Evolutionary conservation across 257 asterid species (phyloP).

Genomic region (Penstemon newberryi): DNA sequence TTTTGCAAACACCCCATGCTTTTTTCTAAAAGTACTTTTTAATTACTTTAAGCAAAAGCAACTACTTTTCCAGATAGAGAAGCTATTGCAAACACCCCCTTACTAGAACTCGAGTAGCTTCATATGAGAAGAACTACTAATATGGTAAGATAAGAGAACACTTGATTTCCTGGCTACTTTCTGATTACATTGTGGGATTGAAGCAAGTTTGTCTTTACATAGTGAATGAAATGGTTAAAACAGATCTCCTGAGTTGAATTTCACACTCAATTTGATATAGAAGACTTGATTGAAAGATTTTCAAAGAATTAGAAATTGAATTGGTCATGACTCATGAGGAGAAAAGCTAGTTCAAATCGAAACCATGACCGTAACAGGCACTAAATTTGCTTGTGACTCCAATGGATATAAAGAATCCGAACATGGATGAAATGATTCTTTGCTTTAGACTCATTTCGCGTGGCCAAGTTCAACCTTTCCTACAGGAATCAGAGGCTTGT

Average conservation of each 20-base stretch:
- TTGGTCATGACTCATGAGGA: constrained; percentile 5
- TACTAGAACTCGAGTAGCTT: constrained; percentile 36
- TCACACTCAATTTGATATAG: neutral
- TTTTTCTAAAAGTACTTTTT: too few species aligned
- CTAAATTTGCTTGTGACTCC: neutral
- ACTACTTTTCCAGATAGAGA: too few species aligned
- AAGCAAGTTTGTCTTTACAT: neutral
- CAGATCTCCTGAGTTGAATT: neutral
- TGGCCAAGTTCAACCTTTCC: too few species aligned
- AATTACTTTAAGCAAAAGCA: too few species aligned
- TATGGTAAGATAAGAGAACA: neutral
- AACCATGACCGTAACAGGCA: neutral
- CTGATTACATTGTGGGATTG: neutral
- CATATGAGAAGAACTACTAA: constrained; percentile 20
- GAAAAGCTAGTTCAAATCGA: neutral
- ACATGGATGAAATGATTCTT: too few species aligned
- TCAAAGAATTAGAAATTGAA: neutral
- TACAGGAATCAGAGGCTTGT: too few species aligned
- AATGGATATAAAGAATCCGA: too few species aligned
- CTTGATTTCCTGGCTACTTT: constrained; percentile 25
- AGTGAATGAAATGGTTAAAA: neutral
- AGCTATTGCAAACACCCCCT: too few species aligned
- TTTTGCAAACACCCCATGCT: too few species aligned
- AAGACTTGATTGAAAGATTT: constrained; percentile 9
- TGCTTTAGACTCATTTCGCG: too few species aligned